Conservation (phyloP, 75 land plant genomes). For the Cunninghamia lanceolata region DNA sequence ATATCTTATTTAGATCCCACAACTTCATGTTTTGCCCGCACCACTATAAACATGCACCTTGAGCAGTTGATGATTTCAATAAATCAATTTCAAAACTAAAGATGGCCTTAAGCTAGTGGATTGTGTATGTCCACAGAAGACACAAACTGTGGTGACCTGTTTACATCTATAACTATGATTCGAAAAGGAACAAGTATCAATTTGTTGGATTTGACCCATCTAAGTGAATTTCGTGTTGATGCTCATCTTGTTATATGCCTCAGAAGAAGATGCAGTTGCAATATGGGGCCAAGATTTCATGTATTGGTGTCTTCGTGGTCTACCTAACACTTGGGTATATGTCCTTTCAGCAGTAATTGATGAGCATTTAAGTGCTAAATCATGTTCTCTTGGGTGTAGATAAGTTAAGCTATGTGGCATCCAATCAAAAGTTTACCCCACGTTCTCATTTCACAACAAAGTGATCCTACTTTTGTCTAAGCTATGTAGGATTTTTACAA, state of each 20-base stretch:
- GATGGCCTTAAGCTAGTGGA: too few species aligned
- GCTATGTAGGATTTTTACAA: too few species aligned
- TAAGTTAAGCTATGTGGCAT: background rate
- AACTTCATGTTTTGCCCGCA: slow-evolving; percentile 49
- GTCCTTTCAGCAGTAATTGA: slow-evolving; percentile 49
- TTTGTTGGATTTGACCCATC: slow-evolving; percentile 62
- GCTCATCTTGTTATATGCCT: slow-evolving; percentile 95
- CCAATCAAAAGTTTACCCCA: too few species aligned
- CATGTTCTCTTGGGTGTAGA: background rate
- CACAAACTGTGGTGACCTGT: slow-evolving; percentile 58
- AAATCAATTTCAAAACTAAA: too few species aligned
- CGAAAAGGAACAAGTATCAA: slow-evolving; percentile 44
- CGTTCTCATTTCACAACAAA: background rate
- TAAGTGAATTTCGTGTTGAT: slow-evolving; percentile 93
- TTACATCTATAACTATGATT: slow-evolving; percentile 79
- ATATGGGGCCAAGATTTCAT: slow-evolving; percentile 98
- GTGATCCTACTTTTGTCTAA: background rate
- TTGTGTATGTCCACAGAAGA: slow-evolving; percentile 51
- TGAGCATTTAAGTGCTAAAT: slow-evolving; percentile 17
- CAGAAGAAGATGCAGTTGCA: slow-evolving; percentile 79
- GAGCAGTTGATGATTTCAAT: slow-evolving; percentile 59
- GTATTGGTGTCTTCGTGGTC: slow-evolving; percentile 98
- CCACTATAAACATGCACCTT: slow-evolving; percentile 52
- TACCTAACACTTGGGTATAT: slow-evolving; percentile 94
- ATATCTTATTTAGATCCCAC: slow-evolving; percentile 80